Percentiles rank a stretch among this genome's conserved stretches.
Conservation (phyloP, 1,139 yeast species). For the Arxiozyma telluris region DNA sequence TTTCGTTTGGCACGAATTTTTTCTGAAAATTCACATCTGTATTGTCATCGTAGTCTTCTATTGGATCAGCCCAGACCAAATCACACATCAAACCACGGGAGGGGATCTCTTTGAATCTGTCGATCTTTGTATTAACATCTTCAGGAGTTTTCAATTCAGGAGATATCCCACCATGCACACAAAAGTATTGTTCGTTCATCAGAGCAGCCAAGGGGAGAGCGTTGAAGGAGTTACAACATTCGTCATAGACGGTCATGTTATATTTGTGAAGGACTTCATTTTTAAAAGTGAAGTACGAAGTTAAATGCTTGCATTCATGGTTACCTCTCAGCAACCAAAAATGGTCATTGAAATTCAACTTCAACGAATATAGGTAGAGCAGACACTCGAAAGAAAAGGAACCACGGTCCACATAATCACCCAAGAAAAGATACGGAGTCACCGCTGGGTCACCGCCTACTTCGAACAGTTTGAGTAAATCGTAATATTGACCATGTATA, state of each 20-base stretch:
- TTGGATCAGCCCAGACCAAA: constrained; percentile 92
- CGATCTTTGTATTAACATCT: constrained; percentile 52
- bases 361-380: constrained; percentile 69
- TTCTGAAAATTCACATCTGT: constrained; percentile 13
- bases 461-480: constrained; percentile 82
- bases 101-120: constrained; percentile 89
- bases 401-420: constrained; percentile 96
- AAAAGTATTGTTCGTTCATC: constrained; percentile 89
- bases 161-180: constrained; percentile 96
- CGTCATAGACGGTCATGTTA: constrained; percentile 57
- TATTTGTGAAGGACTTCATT: constrained; percentile 87
- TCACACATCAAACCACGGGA: constrained; percentile 93
- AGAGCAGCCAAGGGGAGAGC: constrained; percentile 88
- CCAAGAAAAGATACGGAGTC: constrained; percentile 76
- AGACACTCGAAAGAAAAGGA: constrained; percentile 86
- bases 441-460: constrained; percentile 83
- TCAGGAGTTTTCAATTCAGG: constrained; percentile 69
- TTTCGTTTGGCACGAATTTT: constrained; percentile 57
- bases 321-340: constrained; percentile 87
- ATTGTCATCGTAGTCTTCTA: constrained; percentile 76
- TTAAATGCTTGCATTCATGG: constrained; percentile 90
- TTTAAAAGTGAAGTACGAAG: constrained; percentile 90
- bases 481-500: constrained; percentile 91
- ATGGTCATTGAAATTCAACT: constrained; percentile 66
- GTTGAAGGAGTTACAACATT: constrained; percentile 72